A percentile compares a stretch with the other conserved stretches of the same genome.
Evolutionary conservation across 1,139 yeast species (phyloP).

Genomic region (Groenewaldozyma auringiensis): DNA sequence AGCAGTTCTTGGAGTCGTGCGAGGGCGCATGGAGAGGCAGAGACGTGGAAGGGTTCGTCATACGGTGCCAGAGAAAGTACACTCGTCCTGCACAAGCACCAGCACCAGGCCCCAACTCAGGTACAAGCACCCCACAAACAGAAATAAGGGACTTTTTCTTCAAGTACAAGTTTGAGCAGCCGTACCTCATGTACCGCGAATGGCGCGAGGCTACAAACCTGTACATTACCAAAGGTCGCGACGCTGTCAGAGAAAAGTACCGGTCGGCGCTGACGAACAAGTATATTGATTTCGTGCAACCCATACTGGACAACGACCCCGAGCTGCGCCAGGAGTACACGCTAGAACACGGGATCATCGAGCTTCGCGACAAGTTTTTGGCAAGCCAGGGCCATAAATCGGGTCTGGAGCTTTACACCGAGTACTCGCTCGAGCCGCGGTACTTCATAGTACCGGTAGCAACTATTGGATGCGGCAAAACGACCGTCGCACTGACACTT

Average conservation of each 20-base stretch:
- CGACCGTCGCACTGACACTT: constrained; percentile 67
- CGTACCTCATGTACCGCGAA: constrained; percentile 82
- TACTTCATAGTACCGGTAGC: constrained; percentile 76
- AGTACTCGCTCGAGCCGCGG: constrained; percentile 26
- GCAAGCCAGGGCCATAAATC: constrained; percentile 1
- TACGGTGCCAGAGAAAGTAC: constrained; percentile 44
- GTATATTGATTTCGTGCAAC: constrained; percentile 60
- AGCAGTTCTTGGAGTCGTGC: constrained; percentile 45
- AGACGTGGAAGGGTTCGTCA: constrained; percentile 91
- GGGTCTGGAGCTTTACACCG: constrained; percentile 4
- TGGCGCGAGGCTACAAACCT: constrained; percentile 79
- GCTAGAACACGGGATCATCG: constrained; percentile 66
- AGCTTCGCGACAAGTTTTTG: constrained; percentile 55
- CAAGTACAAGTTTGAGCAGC: constrained; percentile 93
- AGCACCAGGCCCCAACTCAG: constrained; percentile 5
- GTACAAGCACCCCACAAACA: background rate
- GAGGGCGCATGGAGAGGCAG: constrained; percentile 64
- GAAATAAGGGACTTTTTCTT: constrained; percentile 55
- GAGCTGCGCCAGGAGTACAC: constrained; percentile 40
- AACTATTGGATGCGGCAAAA: constrained; percentile 93
- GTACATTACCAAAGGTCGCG: constrained; percentile 34
- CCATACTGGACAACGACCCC: constrained; percentile 40
- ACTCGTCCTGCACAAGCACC: background rate
- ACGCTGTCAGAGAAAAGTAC: constrained; percentile 4
- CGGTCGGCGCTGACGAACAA: constrained; percentile 48